Base-by-base conservation (phyloP, 2,329 filamentous ascomycete species). In the Colletotrichum simmondsii region DNA sequence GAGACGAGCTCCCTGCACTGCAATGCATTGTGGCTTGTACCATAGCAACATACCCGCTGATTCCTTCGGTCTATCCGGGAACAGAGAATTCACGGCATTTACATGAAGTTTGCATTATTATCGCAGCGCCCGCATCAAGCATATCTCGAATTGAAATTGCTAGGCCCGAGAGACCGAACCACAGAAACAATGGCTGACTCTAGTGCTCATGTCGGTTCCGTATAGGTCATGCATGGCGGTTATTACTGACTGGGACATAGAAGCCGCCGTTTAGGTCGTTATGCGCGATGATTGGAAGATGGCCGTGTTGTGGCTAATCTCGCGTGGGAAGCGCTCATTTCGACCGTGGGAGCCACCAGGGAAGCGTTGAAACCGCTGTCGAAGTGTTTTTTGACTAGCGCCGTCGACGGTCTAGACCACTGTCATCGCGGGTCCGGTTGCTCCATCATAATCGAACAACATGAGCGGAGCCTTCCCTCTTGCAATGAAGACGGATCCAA, bases 241-340 rank as follows among this genome's bases (percentile, higher is more conserved):
- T 26, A 56, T 68, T 54, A 26, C 58, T 65, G 58, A 52, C 62
- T 28, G 60, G 59, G 26, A 42, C 22, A 46, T 22, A 35, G 24
- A 42, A 58, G 28, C 46, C 56, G 28, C 22, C n/a, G 19, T 53
- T 37, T 11, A 28, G 14, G 26, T 42, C 58, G 30, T 64, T 30
- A 64, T n/a, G 60, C 67, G 32, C 60, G 64, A 54, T 68, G 69
- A 57, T 68, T 68, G 62, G 71, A 57, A 59, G 61, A 59, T 10
- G 12, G 26, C 28, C 52, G 11, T 65, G 53, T 57, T 65, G 53
- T 69, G 69, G 52, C 46, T 67, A 75, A 74, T 74, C 46, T 75
- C 74, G 68, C 74, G 65, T 72, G 54, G 68, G 57, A 28, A 72
- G 46, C 30, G 37, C 52, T 69, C 63, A 69, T 72, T 74, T 73